Percentiles rank a stretch among this genome's conserved stretches.
Evolutionary conservation across 176 grass and related monocot genomes (phyloP).

Genomic region (Alloteropsis semialata): DNA sequence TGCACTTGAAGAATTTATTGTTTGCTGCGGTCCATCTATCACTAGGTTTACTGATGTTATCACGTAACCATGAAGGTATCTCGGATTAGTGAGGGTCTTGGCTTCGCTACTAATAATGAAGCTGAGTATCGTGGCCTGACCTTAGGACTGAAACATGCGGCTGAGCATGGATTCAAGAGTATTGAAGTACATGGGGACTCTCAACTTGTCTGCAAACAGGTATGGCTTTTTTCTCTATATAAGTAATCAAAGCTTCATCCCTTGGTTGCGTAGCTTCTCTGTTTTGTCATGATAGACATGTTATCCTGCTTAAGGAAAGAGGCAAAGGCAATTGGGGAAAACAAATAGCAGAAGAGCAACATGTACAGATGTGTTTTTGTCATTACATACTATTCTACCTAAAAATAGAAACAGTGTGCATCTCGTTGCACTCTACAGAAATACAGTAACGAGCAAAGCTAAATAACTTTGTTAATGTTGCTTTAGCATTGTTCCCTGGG

Average conservation of each 20-base stretch:
- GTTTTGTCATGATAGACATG: too few relatives aligned
- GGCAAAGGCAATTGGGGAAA: too few relatives aligned
- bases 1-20: constrained; percentile 17
- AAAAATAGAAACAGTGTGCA: background rate
- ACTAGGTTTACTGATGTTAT: too few relatives aligned
- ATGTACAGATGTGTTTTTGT: background rate
- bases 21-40: too few relatives aligned
- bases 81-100: constrained; percentile 64
- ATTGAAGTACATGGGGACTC: constrained; percentile 65
- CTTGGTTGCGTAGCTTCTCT: too few relatives aligned
- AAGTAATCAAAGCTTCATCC: background rate
- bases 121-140: constrained; percentile 65
- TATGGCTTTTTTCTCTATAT: constrained; percentile 27
- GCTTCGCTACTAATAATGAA: constrained; percentile 67
- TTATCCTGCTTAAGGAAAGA: too few relatives aligned
- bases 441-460: constrained; percentile 5
- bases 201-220: constrained; percentile 69
- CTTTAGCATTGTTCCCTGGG: background rate
- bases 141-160: constrained; percentile 62
- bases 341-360: background rate
- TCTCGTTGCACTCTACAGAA: background rate
- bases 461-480: background rate
- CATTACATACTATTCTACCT: background rate
- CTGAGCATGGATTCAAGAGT: constrained; percentile 61
- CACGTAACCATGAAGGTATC: constrained; percentile 51